Evolutionary conservation across 352 stramenopile genomes (phyloP).

Genomic region (Globisporangium paroecandrum): DNA sequence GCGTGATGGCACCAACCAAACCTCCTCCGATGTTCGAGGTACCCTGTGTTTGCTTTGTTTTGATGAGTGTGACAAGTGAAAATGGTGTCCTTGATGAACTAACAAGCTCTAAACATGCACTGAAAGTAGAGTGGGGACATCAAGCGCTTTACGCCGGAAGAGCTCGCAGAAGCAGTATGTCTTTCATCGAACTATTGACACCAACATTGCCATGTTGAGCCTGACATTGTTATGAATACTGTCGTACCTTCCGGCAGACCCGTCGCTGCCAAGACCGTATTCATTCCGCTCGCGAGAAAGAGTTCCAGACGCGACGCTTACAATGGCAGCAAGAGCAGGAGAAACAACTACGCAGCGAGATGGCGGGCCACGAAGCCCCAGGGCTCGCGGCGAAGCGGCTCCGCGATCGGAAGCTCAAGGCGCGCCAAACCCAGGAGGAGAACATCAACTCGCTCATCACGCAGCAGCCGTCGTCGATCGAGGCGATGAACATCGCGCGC

Average conservation of each 20-base stretch:
- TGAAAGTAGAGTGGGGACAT: background rate
- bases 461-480: constrained; percentile 71
- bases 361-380: constrained; percentile 29
- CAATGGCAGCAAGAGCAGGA: constrained; percentile 31
- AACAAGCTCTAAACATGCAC: background rate
- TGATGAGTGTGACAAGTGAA: no score
- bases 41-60: no score
- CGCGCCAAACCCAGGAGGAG: constrained; percentile 39
- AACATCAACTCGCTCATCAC: constrained; percentile 59
- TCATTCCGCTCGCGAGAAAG: constrained; percentile 35
- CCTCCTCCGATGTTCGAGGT: background rate
- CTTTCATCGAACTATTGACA: background rate
- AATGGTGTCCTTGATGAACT: no score
- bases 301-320: constrained; percentile 22
- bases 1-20: background rate
- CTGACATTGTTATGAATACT: background rate
- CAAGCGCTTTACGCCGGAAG: constrained; percentile 17
- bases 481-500: constrained; percentile 78
- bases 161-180: constrained; percentile 35
- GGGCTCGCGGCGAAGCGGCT: constrained; percentile 43
- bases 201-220: background rate
- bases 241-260: constrained; percentile 24
- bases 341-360: constrained; percentile 28
- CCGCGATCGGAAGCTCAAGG: constrained; percentile 44
- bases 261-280: constrained; percentile 52